These are phyloP conservation scores for Amylocarpus encephaloides DNA, from an alignment of 2,329 filamentous ascomycete species.

Conservation along the genomic window DNA sequence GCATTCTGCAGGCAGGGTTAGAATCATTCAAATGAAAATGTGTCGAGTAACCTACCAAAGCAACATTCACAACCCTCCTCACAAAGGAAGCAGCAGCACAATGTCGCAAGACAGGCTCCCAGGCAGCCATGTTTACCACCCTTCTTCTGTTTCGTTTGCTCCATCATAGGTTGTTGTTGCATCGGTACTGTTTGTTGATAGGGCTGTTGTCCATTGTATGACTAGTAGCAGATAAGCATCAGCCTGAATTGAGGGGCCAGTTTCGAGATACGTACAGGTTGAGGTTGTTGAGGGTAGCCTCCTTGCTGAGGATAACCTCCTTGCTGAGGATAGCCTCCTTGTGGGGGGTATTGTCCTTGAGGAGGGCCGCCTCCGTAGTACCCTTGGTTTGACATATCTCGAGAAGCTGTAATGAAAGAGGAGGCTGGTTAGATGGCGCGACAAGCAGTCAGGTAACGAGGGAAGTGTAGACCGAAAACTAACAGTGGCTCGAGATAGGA, in stretches of 20 bases:
- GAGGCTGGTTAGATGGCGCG: no score
- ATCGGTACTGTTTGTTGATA: conserved; percentile 18
- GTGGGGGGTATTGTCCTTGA: conserved; percentile 16
- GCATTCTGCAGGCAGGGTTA: conserved; percentile 21
- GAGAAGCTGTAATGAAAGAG: no score
- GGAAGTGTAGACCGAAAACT: background rate
- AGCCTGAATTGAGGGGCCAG: no score
- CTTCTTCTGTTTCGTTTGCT: background rate
- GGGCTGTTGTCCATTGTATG: conserved; percentile 16
- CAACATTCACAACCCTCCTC: conserved; percentile 47
- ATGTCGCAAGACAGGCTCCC: conserved; percentile 40
- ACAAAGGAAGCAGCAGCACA: conserved; percentile 46
- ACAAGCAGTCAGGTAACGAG: background rate
- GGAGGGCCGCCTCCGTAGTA: conserved; percentile 27
- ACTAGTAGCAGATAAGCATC: background rate
- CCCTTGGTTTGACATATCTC: conserved; percentile 33
- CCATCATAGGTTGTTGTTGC: background rate
- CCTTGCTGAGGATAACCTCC: conserved; percentile 6
- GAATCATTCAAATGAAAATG: background rate
- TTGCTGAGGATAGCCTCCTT: conserved; percentile 5
- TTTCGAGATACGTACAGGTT: no score
- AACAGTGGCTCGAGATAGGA: no score
- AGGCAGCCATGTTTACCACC: conserved; percentile 38
- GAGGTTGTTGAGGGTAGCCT: conserved; percentile 4
- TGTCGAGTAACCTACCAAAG: conserved; percentile 34